Evolutionary conservation across 164 flowering plant species (phyloP).

Genomic region (Tetracentron sinense): DNA sequence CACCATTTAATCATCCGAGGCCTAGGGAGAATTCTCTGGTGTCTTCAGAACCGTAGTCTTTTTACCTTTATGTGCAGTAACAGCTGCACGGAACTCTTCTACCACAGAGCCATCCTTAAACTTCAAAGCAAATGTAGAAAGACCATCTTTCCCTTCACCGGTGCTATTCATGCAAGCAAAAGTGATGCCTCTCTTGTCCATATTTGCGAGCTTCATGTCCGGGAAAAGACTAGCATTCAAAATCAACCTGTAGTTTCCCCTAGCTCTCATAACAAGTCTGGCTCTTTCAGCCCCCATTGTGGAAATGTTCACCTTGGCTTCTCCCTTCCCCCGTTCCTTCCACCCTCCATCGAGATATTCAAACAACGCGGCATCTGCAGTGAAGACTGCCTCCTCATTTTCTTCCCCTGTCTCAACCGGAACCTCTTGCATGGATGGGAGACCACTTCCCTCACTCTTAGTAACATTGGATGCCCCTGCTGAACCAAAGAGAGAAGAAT

Average conservation of each 20-base stretch:
- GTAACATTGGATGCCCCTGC: slow-evolving; percentile 33
- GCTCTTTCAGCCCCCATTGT: slow-evolving; percentile 48
- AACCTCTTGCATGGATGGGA: slow-evolving; percentile 65
- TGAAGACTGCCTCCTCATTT: slow-evolving; percentile 67
- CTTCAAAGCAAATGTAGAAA: slow-evolving; percentile 78
- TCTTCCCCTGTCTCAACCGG: slow-evolving; percentile 92
- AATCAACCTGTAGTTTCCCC: slow-evolving; percentile 74
- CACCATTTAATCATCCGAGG: slow-evolving; percentile 38
- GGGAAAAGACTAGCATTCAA: slow-evolving; percentile 81
- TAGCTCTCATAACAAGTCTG: slow-evolving; percentile 79
- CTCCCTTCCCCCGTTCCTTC: slow-evolving; percentile 99
- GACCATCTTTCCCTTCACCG: slow-evolving; percentile 52
- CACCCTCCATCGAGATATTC: slow-evolving; percentile 77
- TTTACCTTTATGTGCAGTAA: slow-evolving; percentile 52
- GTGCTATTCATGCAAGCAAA: slow-evolving; percentile 82
- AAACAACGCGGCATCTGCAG: slow-evolving; percentile 79
- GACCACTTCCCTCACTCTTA: slow-evolving; percentile 47
- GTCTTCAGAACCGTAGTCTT: slow-evolving; percentile 44
- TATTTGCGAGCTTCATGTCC: slow-evolving; percentile 84
- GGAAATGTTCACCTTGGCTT: slow-evolving; percentile 72
- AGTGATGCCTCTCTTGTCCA: slow-evolving; percentile 87
- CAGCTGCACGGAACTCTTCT: slow-evolving; percentile 58
- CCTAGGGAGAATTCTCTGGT: slow-evolving; percentile 83
- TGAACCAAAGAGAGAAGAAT: slow-evolving; percentile 50
- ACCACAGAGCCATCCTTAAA: slow-evolving; percentile 66